Conservation (phyloP, 129 eudicot genomes). For the Pseudognaphalium luteoalbum region DNA sequence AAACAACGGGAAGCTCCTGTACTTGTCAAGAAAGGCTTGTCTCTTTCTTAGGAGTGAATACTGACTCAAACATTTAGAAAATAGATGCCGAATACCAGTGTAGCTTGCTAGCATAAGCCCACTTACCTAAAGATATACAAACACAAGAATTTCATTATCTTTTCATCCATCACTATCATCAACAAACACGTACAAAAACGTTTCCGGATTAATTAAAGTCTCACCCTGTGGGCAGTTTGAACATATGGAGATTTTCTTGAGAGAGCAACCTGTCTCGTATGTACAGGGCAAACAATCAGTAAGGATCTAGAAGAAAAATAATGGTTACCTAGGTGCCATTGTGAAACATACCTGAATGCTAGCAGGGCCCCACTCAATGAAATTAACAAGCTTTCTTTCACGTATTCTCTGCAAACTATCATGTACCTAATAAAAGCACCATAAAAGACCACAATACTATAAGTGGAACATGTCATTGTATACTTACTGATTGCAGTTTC, state of each 20-base stretch:
- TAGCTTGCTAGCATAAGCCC: conserved; percentile 96
- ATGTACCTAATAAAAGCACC: conserved; percentile 62
- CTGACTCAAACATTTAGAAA: conserved; percentile 84
- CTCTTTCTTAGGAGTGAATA: conserved; percentile 83
- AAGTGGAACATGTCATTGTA: neutral
- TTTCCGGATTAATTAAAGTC: conserved; percentile 2
- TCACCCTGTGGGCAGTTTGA: conserved; percentile 94
- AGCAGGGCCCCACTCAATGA: conserved; percentile 99
- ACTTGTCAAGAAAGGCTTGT: conserved; percentile 75
- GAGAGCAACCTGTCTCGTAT: conserved; percentile 73
- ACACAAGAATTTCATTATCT: neutral
- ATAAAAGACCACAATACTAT: conserved; percentile 27
- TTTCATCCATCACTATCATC: neutral
- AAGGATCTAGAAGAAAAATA: neutral
- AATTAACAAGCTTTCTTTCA: conserved; percentile 95
- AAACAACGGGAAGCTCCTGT: conserved; percentile 87
- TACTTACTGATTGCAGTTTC: conserved; percentile 5
- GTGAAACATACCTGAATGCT: conserved; percentile 71
- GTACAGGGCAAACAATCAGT: conserved; percentile 5
- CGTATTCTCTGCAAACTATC: conserved; percentile 94
- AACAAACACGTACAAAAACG: neutral
- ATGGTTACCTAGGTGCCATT: neutral
- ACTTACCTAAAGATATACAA: conserved; percentile 58
- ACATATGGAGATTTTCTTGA: conserved; percentile 99
- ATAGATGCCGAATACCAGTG: conserved; percentile 95